Evolutionary conservation across 164 flowering plant species (phyloP).

Genomic region (Tinospora cordifolia): DNA sequence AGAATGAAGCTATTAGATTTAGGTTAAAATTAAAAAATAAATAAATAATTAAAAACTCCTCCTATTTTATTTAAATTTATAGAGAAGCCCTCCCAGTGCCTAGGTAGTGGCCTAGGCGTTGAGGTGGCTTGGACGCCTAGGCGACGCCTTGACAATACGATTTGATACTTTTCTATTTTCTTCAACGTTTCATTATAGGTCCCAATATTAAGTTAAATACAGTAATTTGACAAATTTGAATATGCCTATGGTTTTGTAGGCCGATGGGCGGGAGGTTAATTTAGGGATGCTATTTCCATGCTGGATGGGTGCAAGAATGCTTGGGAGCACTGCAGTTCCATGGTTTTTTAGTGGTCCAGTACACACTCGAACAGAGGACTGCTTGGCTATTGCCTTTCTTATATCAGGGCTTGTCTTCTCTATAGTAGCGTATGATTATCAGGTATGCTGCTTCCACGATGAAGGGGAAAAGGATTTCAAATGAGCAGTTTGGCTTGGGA

Average conservation of each 20-base stretch:
- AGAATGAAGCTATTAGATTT: no score
- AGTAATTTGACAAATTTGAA: not conserved
- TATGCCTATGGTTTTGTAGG: conserved; percentile 37
- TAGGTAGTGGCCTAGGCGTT: no score
- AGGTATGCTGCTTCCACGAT: conserved; percentile 35
- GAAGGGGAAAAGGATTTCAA: not conserved
- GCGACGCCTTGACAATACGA: no score
- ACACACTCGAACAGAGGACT: conserved; percentile 59
- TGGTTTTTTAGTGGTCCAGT: conserved; percentile 60
- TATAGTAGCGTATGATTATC: conserved; percentile 83
- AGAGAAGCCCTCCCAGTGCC: no score
- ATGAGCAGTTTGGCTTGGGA: not conserved
- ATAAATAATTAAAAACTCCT: no score
- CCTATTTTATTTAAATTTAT: no score
- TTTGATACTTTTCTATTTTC: no score
- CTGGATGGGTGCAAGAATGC: conserved; percentile 80
- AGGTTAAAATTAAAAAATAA: no score
- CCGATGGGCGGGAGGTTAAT: conserved; percentile 86
- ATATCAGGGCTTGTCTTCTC: conserved; percentile 50
- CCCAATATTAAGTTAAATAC: no score
- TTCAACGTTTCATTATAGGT: no score
- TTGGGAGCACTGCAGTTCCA: conserved; percentile 79
- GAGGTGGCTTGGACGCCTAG: no score
- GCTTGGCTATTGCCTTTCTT: conserved; percentile 41
- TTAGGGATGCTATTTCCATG: conserved; percentile 84